Percentiles rank a stretch among this genome's conserved stretches.
These are phyloP conservation scores for Pachysandra terminalis DNA, from an alignment of 164 flowering plant species.

Conservation along the genomic window DNA sequence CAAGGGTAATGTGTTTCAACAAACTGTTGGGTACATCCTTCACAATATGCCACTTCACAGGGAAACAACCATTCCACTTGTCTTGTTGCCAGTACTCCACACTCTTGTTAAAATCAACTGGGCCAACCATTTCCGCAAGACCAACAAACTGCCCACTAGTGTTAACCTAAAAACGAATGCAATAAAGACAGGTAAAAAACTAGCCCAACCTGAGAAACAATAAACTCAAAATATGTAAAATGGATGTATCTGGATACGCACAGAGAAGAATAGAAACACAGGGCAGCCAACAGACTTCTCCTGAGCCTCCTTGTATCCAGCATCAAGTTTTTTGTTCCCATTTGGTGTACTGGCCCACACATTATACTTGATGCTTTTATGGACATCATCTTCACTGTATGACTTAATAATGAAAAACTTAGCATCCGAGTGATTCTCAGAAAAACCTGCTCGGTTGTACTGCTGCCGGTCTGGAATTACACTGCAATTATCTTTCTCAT, in stretches of 20 bases:
- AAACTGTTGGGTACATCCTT: conserved; percentile 84
- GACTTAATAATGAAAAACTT: conserved; percentile 85
- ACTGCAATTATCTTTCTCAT: conserved; percentile 33
- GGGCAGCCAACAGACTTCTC: conserved; percentile 64
- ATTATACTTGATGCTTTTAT: conserved; percentile 81
- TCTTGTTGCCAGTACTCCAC: conserved; percentile 92
- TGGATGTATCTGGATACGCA: conserved; percentile 26
- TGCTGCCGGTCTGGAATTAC: conserved; percentile 43
- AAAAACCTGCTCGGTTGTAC: conserved; percentile 63
- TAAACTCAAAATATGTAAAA: not conserved
- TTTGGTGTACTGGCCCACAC: conserved; percentile 91
- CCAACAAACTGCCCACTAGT: conserved; percentile 92
- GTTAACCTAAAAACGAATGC: conserved; percentile 50
- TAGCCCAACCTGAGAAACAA: not conserved
- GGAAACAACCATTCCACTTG: conserved; percentile 85
- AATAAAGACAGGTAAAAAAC: not conserved
- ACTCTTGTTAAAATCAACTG: conserved; percentile 77
- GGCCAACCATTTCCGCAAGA: conserved; percentile 79
- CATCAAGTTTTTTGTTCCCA: conserved; percentile 88
- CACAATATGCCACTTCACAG: conserved; percentile 86
- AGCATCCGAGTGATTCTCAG: conserved; percentile 61
- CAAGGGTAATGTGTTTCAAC: conserved; percentile 77
- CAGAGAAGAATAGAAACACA: conserved; percentile 80
- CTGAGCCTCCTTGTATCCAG: conserved; percentile 67
- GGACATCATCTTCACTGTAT: conserved; percentile 94